Evolutionary conservation across 768 basidiomycete genomes (phyloP), one percentile per base, ranked within the genome.

Genomic region (Lentinula detonsa): DNA sequence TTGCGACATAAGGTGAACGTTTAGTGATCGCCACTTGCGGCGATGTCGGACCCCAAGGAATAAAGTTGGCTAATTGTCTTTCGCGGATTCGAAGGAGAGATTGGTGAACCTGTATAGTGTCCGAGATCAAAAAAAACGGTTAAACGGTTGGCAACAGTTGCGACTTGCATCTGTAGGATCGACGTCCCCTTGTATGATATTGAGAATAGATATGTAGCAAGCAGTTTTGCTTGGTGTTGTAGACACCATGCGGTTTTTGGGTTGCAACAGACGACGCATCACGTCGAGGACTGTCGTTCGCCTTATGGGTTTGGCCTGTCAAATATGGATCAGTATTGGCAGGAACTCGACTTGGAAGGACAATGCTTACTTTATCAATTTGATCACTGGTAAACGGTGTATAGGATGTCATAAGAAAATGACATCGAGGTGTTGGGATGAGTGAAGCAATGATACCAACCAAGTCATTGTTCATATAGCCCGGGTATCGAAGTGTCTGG

Each of bases 381-480:
- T 94, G 89, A 73, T 98, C 96, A 64, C 92, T 92, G 4, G 95
- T 96, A 73, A 99, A 99, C 0, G 97, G 97, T 6, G 97, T 99
- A 68, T 98, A 99, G 13, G 94, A 94, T 9, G 97, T 98, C 92
- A 95, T 96, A 55, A 99, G 82, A 81, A 98, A 98, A 73, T 99
- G 96, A 70, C 95, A 98, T 54, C 95, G 83, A 31, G 96, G 96
- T 3, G 96, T 98, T 2, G 96, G 96, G 65, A 99, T 98, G 57
- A 99, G 83, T 15, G 93, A 94, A 5, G 96, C 95, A 60, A 98
- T 90, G 64, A 99, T 95, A 31, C 95, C 93, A 65, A 98, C 95
- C 40, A 98, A 85, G 69, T 99, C 96, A 67, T 98, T 99, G 79
- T 98, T 98, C 95, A 98, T 98, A 74, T 98, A 98, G 54, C 94